Evolutionary conservation across 225 moss, liverwort and hornwort genomes (phyloP).

Genomic region (Bryum argenteum): DNA sequence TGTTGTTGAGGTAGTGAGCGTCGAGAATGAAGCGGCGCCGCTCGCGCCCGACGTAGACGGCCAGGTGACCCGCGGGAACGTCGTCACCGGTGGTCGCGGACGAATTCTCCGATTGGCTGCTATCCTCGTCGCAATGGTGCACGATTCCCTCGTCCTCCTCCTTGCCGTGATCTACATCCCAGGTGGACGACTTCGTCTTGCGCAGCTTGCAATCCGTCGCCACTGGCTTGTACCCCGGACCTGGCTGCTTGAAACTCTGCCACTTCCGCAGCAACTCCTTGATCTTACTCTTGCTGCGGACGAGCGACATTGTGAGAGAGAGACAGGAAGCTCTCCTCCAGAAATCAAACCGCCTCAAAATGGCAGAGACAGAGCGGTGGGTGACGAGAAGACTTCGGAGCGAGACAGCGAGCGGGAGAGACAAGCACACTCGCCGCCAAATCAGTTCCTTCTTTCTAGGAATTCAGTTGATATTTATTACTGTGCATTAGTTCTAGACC

Average conservation of each 20-base stretch:
- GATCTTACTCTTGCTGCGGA: constrained; percentile 58
- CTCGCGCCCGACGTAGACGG: constrained; percentile 55
- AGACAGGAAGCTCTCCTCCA: background rate
- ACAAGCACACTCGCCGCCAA: too few species aligned
- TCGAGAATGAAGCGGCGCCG: constrained; percentile 53
- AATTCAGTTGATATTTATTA: too few species aligned
- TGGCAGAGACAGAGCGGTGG: background rate
- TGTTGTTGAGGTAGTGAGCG: constrained; percentile 52
- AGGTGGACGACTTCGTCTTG: constrained; percentile 49
- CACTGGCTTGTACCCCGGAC: constrained; percentile 35
- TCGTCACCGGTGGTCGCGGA: constrained; percentile 42
- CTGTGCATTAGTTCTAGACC: too few species aligned
- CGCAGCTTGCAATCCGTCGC: constrained; percentile 35
- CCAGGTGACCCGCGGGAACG: constrained; percentile 46
- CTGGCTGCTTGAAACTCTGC: constrained; percentile 53
- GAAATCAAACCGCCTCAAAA: background rate
- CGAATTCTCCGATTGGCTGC: constrained; percentile 45
- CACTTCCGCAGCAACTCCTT: constrained; percentile 48
- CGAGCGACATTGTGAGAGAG: constrained; percentile 32
- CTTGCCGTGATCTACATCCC: constrained; percentile 19
- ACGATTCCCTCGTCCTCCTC: constrained; percentile 16
- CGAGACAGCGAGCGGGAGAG: too few species aligned
- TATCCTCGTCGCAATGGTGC: constrained; percentile 26
- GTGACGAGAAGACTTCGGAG: background rate
- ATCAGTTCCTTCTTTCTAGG: too few species aligned